Percentiles rank a stretch among this genome's conserved stretches.
phyloP scores from a whole-genome alignment of 1,284 basidiomycete species.

The Malassezia equina region DNA sequence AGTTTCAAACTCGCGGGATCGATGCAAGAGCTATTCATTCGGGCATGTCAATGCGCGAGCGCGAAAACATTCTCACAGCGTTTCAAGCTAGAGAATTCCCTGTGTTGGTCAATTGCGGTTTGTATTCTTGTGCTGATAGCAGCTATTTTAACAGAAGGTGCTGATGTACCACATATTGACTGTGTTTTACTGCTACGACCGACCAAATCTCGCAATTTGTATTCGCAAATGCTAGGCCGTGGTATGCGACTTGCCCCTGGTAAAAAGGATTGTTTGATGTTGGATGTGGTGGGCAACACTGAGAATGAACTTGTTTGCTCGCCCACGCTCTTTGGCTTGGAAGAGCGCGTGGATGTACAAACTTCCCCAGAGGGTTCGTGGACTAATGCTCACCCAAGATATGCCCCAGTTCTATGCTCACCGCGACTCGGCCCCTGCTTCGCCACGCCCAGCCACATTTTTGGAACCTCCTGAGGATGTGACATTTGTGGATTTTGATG shows the following conservation, averaged over 20 bases:
- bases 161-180: constrained; percentile 57
- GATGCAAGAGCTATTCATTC: constrained; percentile 72
- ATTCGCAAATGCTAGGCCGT: constrained; percentile 91
- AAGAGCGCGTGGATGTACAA: constrained; percentile 53
- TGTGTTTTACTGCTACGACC: constrained; percentile 67
- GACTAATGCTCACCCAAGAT: background rate
- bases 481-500: constrained; percentile 68
- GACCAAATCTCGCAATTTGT: constrained; percentile 76
- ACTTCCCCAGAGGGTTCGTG: background rate
- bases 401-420: background rate
- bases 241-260: constrained; percentile 78
- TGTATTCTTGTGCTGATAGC: background rate
- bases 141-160: constrained; percentile 60
- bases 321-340: constrained; percentile 77
- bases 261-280: constrained; percentile 74
- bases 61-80: constrained; percentile 58
- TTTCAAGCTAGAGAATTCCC: constrained; percentile 69
- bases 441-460: background rate
- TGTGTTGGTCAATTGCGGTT: constrained; percentile 75
- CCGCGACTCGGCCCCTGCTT: background rate
- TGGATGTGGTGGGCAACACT: constrained; percentile 80
- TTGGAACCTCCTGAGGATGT: constrained; percentile 44
- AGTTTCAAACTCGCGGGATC: constrained; percentile 66
- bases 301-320: constrained; percentile 65
- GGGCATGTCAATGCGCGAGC: constrained; percentile 59